Percentiles rank a stretch among this genome's conserved stretches.
phyloP scores from a whole-genome alignment of 2,329 filamentous ascomycete genomes.

The Alternaria infectoria region DNA sequence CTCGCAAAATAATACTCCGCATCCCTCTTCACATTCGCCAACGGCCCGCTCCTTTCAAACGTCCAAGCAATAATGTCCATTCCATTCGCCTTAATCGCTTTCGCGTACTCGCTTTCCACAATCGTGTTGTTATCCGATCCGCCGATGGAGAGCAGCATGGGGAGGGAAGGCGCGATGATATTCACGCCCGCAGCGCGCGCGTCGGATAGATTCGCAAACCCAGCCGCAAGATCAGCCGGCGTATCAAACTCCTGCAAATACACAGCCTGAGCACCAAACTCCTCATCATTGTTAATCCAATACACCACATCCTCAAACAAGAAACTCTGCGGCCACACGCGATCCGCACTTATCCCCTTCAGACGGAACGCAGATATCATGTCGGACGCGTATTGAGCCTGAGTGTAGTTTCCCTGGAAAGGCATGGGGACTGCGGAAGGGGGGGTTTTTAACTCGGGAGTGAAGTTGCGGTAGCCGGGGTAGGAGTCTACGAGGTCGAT shows the following conservation, averaged over 20 bases:
- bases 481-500: slow-evolving; percentile 61
- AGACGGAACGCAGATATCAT: slow-evolving; percentile 53
- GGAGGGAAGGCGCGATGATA: slow-evolving; percentile 66
- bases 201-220: slow-evolving; percentile 60
- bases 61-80: slow-evolving; percentile 71
- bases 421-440: slow-evolving; percentile 64
- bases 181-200: slow-evolving; percentile 64
- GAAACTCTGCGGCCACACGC: slow-evolving; percentile 66
- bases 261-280: slow-evolving; percentile 65
- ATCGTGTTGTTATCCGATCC: slow-evolving; percentile 58
- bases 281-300: slow-evolving; percentile 68
- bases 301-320: slow-evolving; percentile 65
- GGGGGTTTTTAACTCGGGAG: slow-evolving; percentile 69
- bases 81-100: slow-evolving; percentile 63
- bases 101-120: slow-evolving; percentile 67
- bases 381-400: slow-evolving; percentile 67
- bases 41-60: slow-evolving; percentile 66
- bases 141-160: slow-evolving; percentile 60
- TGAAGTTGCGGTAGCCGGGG: slow-evolving; percentile 64
- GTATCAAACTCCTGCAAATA: slow-evolving; percentile 66
- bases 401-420: slow-evolving; percentile 66
- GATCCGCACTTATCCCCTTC: slow-evolving; percentile 42
- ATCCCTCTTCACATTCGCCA: slow-evolving; percentile 52
- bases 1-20: slow-evolving; percentile 48
- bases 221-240: slow-evolving; percentile 54